Conservation (phyloP, 495 filamentous ascomycete species). For the Stereocaulon alpinum region DNA sequence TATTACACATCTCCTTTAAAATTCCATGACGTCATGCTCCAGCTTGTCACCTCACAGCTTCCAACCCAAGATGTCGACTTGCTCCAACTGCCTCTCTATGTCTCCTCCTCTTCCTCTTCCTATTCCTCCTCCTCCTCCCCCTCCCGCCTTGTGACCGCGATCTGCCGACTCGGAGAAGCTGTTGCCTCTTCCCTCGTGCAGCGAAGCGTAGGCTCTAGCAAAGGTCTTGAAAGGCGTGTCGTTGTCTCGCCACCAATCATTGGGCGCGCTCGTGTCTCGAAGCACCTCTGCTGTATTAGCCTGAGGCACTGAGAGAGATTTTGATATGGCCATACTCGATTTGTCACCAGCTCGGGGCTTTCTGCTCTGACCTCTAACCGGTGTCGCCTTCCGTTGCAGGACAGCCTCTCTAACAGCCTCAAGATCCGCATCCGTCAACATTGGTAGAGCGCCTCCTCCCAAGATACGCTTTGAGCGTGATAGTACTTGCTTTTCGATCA, state of each 20-base stretch:
- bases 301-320: constrained; percentile 2
- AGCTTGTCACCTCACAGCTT: constrained; percentile 5
- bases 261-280: neutral
- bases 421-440: neutral
- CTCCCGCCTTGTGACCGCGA: neutral
- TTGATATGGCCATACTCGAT: constrained; percentile 9
- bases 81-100: neutral
- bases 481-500: neutral
- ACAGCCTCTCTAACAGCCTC: neutral
- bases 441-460: neutral
- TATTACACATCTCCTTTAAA: neutral
- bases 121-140: neutral
- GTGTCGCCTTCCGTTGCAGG: neutral
- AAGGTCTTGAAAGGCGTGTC: constrained; percentile 20
- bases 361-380: neutral
- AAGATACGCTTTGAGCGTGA: neutral
- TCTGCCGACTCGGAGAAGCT: constrained; percentile 12
- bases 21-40: neutral
- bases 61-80: constrained; percentile 14
- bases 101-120: neutral
- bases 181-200: constrained; percentile 20
- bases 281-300: constrained; percentile 4
- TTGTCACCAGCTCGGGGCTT: constrained; percentile 9
- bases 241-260: constrained; percentile 18
- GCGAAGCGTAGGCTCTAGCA: constrained; percentile 12